Evolutionary conservation across 164 flowering plant genomes (phyloP).

Genomic region (Akebia trifoliata): DNA sequence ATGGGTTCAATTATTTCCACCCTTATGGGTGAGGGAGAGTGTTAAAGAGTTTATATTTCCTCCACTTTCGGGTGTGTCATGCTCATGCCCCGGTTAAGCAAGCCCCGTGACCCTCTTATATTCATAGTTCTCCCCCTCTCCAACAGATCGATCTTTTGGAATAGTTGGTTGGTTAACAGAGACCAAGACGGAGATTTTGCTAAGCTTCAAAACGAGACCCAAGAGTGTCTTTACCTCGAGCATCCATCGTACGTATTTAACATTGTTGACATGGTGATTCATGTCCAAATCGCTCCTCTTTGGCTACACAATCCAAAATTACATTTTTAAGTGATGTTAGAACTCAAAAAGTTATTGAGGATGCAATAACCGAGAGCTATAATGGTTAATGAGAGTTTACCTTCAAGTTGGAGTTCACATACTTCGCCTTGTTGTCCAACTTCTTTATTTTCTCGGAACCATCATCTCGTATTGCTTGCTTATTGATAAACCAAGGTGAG

Average conservation of each 20-base stretch:
- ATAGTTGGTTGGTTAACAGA: too few relatives aligned
- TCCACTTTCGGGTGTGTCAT: too few relatives aligned
- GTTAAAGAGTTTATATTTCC: too few relatives aligned
- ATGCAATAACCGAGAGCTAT: background rate
- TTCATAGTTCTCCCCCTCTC: too few relatives aligned
- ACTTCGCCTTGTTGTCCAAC: slow-evolving; percentile 44
- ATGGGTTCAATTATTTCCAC: too few relatives aligned
- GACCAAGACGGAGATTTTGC: too few relatives aligned
- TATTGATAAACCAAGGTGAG: slow-evolving; percentile 61
- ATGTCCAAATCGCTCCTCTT: slow-evolving; percentile 59
- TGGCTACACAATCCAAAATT: slow-evolving; percentile 29
- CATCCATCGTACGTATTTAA: slow-evolving; percentile 62
- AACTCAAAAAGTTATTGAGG: background rate
- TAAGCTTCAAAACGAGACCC: too few relatives aligned
- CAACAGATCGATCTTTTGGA: too few relatives aligned
- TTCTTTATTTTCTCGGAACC: slow-evolving; percentile 44
- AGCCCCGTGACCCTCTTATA: too few relatives aligned
- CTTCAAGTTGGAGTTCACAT: slow-evolving; percentile 47
- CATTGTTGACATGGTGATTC: slow-evolving; percentile 72
- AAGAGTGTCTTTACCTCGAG: slow-evolving; percentile 44
- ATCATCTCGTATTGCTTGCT: slow-evolving; percentile 50
- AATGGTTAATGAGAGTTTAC: slow-evolving; percentile 17
- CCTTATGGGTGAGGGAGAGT: too few relatives aligned
- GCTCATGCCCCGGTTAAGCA: too few relatives aligned
- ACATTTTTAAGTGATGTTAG: background rate